Conservation (phyloP, 2,329 filamentous ascomycete genomes). For the Zalaria obscura region DNA sequence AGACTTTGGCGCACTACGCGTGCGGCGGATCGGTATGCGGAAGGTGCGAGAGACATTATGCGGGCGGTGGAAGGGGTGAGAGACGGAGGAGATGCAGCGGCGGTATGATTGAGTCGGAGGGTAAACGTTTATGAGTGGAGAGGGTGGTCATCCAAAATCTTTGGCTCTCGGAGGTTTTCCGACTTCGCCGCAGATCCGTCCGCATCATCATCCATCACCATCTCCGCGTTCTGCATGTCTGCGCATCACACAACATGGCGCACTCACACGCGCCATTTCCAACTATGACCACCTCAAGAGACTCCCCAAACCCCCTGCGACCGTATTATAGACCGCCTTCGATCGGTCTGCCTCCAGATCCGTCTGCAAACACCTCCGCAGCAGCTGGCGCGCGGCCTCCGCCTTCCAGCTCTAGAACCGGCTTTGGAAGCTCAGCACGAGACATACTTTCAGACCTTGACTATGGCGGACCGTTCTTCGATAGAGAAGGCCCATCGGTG, state of each 20-base stretch:
- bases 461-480: conserved; percentile 74
- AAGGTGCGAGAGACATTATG: not conserved
- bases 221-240: too few relatives aligned
- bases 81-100: too few relatives aligned
- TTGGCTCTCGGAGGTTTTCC: too few relatives aligned
- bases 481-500: conserved; percentile 54
- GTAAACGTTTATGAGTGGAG: too few relatives aligned
- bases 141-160: too few relatives aligned
- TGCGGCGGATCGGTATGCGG: not conserved
- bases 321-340: conserved; percentile 60
- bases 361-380: conserved; percentile 15
- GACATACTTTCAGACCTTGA: conserved; percentile 83
- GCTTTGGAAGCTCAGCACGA: conserved; percentile 52
- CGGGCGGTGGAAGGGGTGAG: too few relatives aligned
- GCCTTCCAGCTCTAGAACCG: conserved; percentile 26
- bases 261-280: conserved; percentile 12
- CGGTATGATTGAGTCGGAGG: too few relatives aligned
- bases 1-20: not conserved
- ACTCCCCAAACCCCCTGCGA: conserved; percentile 47
- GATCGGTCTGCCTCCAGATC: conserved; percentile 42
- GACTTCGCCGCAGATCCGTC: too few relatives aligned
- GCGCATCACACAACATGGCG: not conserved
- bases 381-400: conserved; percentile 11
- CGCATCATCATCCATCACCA: too few relatives aligned
- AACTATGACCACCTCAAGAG: conserved; percentile 28